Percentiles rank a stretch among this genome's conserved stretches.
phyloP scores from a whole-genome alignment of 495 filamentous ascomycete genomes.

The Xylaria acuta region DNA sequence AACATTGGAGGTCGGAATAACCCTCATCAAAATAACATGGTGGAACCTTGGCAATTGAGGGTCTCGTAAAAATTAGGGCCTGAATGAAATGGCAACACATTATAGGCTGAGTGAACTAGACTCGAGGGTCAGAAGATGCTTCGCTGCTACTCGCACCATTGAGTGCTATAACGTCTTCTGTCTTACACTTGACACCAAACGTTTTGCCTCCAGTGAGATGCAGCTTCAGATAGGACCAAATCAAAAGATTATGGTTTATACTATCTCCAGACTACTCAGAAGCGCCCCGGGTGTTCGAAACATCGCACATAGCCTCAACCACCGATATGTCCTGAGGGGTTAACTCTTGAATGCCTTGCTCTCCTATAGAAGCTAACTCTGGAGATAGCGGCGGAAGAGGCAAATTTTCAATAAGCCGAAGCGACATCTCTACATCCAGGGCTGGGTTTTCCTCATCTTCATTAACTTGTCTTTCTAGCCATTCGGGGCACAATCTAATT shows the following conservation, averaged over 20 bases:
- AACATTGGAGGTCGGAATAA: neutral
- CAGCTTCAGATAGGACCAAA: neutral
- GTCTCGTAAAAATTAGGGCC: neutral
- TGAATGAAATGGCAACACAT: neutral
- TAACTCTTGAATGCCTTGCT: constrained; percentile 4
- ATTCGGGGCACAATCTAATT: constrained; percentile 13
- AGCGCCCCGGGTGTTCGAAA: neutral
- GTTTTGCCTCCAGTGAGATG: neutral
- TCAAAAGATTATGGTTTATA: neutral
- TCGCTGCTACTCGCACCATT: neutral
- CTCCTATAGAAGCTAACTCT: constrained; percentile 15
- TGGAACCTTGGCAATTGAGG: neutral
- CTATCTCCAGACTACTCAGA: neutral
- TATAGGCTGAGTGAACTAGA: neutral
- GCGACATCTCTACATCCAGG: constrained; percentile 16
- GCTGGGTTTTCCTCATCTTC: constrained; percentile 18
- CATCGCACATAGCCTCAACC: constrained; percentile 10
- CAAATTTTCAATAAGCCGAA: constrained; percentile 14
- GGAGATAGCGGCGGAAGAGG: constrained; percentile 21
- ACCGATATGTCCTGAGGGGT: constrained; percentile 17
- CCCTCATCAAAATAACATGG: neutral
- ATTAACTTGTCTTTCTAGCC: constrained; percentile 22
- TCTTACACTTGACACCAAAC: neutral
- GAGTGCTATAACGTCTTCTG: neutral
- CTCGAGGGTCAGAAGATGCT: neutral